Conservation (phyloP, 768 basidiomycete genomes). For the Calvatia gigantea region DNA sequence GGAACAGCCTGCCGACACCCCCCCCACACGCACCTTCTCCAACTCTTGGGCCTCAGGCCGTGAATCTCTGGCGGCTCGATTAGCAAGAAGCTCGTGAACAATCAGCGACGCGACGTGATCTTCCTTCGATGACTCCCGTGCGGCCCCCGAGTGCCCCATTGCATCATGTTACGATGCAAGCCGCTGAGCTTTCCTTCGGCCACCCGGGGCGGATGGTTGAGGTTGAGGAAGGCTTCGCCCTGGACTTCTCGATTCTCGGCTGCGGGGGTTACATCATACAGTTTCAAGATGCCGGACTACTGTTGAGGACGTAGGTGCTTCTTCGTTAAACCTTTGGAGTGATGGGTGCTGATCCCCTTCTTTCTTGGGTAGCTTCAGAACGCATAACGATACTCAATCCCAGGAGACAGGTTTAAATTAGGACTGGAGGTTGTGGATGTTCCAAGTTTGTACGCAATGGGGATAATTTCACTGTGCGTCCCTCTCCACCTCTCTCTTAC, state of each 20-base stretch:
- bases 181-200: constrained; percentile 42
- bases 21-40: constrained; percentile 16
- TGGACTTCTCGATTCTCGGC: constrained; percentile 63
- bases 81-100: constrained; percentile 19
- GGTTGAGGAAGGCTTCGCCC: constrained; percentile 39
- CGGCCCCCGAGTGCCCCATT: constrained; percentile 45
- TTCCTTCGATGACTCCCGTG: constrained; percentile 68
- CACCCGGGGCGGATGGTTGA: constrained; percentile 45
- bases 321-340: too few species aligned
- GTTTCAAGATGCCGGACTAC: constrained; percentile 12
- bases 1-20: background rate
- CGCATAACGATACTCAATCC: constrained; percentile 66
- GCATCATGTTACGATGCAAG: constrained; percentile 22
- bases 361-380: constrained; percentile 66
- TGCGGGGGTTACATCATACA: constrained; percentile 67
- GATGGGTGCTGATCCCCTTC: too few species aligned
- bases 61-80: constrained; percentile 63
- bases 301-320: constrained; percentile 33
- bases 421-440: constrained; percentile 84
- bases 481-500: background rate
- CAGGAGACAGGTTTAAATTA: constrained; percentile 58
- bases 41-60: constrained; percentile 48
- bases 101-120: constrained; percentile 15
- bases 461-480: constrained; percentile 81
- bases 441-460: constrained; percentile 95